phyloP scores from a whole-genome alignment of 495 filamentous ascomycete genomes.

The Astrothelium subdiscretum region DNA sequence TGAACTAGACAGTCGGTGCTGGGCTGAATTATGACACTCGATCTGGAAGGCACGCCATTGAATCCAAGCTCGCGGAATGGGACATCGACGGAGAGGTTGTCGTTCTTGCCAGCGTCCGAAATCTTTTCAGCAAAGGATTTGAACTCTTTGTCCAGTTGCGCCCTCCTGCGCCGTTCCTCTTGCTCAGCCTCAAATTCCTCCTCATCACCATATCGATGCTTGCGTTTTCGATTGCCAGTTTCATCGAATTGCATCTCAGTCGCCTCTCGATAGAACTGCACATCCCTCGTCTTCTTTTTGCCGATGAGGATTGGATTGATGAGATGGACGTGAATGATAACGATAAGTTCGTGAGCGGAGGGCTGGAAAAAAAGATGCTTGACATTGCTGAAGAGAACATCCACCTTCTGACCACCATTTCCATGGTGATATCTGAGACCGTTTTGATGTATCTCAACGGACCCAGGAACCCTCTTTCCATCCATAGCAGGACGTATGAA shows the following conservation, averaged over 20 bases:
- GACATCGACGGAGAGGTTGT: constrained; percentile 75
- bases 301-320: constrained; percentile 98
- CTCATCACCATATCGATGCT: constrained; percentile 97
- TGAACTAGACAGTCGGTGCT: constrained; percentile 98
- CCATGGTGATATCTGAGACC: constrained; percentile 93
- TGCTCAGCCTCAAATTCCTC: constrained; percentile 98
- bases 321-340: constrained; percentile 94
- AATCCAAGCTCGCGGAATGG: constrained; percentile 95
- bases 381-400: constrained; percentile 96
- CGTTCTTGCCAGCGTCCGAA: constrained; percentile 76
- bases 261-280: constrained; percentile 96
- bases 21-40: constrained; percentile 87
- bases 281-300: constrained; percentile 96
- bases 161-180: constrained; percentile 81
- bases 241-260: constrained; percentile 99
- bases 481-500: constrained; percentile 91
- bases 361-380: constrained; percentile 99
- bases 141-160: constrained; percentile 88
- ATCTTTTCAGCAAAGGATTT: constrained; percentile 97
- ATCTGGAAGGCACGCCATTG: constrained; percentile 88
- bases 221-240: constrained; percentile 93
- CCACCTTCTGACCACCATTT: constrained; percentile 71
- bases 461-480: constrained; percentile 87
- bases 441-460: constrained; percentile 96
- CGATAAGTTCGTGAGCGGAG: constrained; percentile 87